Conservation (phyloP, 2,329 filamentous ascomycete genomes). For the Allantophomopsis lycopodina region DNA sequence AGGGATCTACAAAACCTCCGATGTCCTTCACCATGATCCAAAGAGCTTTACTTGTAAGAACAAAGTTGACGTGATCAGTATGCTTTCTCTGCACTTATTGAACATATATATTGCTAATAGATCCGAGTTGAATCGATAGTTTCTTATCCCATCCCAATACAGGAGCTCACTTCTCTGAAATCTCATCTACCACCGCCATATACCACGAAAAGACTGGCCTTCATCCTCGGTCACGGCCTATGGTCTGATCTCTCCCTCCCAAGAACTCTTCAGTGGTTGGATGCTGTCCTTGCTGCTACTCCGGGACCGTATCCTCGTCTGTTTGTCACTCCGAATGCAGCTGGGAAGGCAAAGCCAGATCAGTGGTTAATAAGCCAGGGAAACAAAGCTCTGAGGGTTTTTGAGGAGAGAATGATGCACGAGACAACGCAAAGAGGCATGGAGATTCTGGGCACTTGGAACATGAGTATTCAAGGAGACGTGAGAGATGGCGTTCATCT, state of each 20-base stretch:
- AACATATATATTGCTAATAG: too few relatives aligned
- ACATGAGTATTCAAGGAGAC: slow-evolving; percentile 32
- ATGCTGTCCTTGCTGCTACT: too few relatives aligned
- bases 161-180: slow-evolving; percentile 24
- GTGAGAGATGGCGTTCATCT: slow-evolving; percentile 33
- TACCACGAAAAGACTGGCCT: slow-evolving; percentile 6
- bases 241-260: too few relatives aligned
- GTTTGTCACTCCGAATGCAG: slow-evolving; percentile 30
- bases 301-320: too few relatives aligned
- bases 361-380: slow-evolving; percentile 30
- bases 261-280: too few relatives aligned
- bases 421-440: slow-evolving; percentile 15
- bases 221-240: too few relatives aligned
- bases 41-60: slow-evolving; percentile 24
- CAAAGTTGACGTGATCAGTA: slow-evolving; percentile 23
- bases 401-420: slow-evolving; percentile 22
- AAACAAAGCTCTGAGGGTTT: slow-evolving; percentile 30
- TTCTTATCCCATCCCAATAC: slow-evolving; percentile 24
- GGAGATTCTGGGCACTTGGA: slow-evolving; percentile 33
- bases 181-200: slow-evolving; percentile 11
- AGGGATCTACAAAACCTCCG: slow-evolving; percentile 30
- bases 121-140: slow-evolving; percentile 24
- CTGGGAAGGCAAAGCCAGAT: slow-evolving; percentile 29
- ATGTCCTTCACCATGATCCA: slow-evolving; percentile 27
- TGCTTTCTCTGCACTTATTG: slow-evolving; percentile 12